Base-by-base conservation (phyloP, 1,284 basidiomycete species). In the Cutaneotrichosporon sp. region DNA sequence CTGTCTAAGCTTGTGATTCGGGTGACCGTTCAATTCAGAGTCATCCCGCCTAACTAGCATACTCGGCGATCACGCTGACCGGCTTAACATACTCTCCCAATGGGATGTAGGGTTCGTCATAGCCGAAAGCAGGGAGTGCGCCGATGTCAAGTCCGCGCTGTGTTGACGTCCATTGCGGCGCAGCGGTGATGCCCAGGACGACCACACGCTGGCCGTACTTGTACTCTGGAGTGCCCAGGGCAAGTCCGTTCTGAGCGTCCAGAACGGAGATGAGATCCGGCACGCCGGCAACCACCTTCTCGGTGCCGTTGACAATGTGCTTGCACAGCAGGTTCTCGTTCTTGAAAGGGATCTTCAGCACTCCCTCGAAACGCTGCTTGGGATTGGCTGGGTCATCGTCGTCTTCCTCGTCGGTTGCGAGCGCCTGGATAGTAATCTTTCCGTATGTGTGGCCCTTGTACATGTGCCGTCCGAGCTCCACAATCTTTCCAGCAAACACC, bases 231-330 rank as follows among this genome's bases (percentile, higher is more conserved):
- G 77, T 79, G 12, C 82, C 82, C 17, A 84, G 73, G 16, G 80
- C 78, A 2, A 76, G 71, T 6, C 81, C 82, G 52, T 75, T 80
- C 46, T 80, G 79, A 7, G 80, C 78, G 61, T 83, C 81, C 11
- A 83, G 67, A 6, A 82, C 79, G 0, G 79, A 77, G 51, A 82
- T 81, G 24, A 83, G 46, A 66, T 84, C 82, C 5, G 81, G 82
- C 7, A 83, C 82, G 14, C 76, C 77, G n/a, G 74, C 75, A n/a
- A 78, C 53, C 26, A 76, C 12, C 12, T 9, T 29, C 31, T 46
- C 22, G 16, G 46, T 22, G 16, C 31, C 63, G 61, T 65, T 68
- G 1, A 73, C 68, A 22, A 71, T 71, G 49, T 77, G 74, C 55
- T 79, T 77, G 9, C 76, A 78, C 49, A 75, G 76, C 3, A 82